phyloP scores from a whole-genome alignment of 768 basidiomycete genomes.

The Suillus hirtellus region DNA sequence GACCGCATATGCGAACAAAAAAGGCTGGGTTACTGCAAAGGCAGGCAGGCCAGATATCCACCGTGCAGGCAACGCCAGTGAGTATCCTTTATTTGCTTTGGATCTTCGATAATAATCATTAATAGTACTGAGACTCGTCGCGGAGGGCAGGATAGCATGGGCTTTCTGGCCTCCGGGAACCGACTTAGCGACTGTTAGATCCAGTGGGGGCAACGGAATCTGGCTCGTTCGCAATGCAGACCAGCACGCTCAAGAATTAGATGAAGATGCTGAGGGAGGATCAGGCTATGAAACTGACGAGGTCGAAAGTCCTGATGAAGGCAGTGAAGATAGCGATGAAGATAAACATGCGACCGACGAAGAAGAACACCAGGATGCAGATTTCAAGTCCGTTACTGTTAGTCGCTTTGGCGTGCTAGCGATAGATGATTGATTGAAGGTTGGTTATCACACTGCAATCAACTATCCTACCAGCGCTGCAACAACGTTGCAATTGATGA shows the following conservation, averaged over 20 bases:
- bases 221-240: slow-evolving; percentile 48
- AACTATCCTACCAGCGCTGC: neutral
- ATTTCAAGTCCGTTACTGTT: slow-evolving; percentile 7
- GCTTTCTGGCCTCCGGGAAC: slow-evolving; percentile 77
- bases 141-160: slow-evolving; percentile 82
- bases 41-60: slow-evolving; percentile 87
- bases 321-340: slow-evolving; percentile 7
- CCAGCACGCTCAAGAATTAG: slow-evolving; percentile 24
- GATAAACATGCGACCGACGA: neutral
- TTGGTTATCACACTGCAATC: neutral
- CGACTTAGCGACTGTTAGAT: slow-evolving; percentile 25
- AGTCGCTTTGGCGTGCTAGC: slow-evolving; percentile 34
- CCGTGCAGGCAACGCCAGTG: slow-evolving; percentile 87
- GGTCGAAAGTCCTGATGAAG: slow-evolving; percentile 20
- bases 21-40: slow-evolving; percentile 89
- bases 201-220: slow-evolving; percentile 47
- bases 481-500: neutral
- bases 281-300: slow-evolving; percentile 23
- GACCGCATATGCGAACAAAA: slow-evolving; percentile 70
- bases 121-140: slow-evolving; percentile 76
- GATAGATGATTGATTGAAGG: slow-evolving; percentile 21
- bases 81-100: slow-evolving; percentile 33
- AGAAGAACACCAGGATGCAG: slow-evolving; percentile 15
- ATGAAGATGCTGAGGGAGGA: slow-evolving; percentile 24
- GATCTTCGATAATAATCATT: slow-evolving; percentile 3